Evolutionary conservation across 495 filamentous ascomycete species (phyloP).

Genomic region (Lasiosphaeria miniovina): DNA sequence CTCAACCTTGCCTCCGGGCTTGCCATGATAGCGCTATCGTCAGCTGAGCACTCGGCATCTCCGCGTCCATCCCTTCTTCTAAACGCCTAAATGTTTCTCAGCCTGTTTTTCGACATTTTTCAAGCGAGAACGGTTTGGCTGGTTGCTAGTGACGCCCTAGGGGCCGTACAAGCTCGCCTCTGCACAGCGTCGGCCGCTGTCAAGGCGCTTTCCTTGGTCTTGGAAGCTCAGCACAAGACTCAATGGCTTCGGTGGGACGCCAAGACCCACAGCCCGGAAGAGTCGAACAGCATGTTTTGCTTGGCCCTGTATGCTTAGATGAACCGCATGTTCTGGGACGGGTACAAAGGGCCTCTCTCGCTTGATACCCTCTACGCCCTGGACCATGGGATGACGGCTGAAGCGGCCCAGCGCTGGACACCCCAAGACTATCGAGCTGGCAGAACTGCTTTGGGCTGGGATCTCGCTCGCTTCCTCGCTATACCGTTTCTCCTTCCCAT

Average conservation of each 20-base stretch:
- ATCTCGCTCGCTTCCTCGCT: conserved; percentile 9
- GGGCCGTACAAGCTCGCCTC: conserved; percentile 31
- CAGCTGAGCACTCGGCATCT: conserved; percentile 51
- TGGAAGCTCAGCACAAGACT: conserved; percentile 53
- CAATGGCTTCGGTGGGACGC: conserved; percentile 14
- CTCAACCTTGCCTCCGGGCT: conserved; percentile 34
- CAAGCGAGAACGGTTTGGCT: conserved; percentile 56
- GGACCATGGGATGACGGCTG: conserved; percentile 1
- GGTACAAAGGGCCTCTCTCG: background rate
- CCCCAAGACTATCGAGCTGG: background rate
- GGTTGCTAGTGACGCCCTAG: conserved; percentile 23
- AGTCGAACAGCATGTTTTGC: conserved; percentile 46
- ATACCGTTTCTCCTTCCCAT: conserved; percentile 24
- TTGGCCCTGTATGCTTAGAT: background rate
- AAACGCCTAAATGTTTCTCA: conserved; percentile 55
- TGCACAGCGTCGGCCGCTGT: conserved; percentile 44
- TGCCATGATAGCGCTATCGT: conserved; percentile 39
- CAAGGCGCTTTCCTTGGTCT: conserved; percentile 44
- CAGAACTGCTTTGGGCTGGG: conserved; percentile 18
- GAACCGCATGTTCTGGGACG: background rate
- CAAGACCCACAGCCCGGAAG: conserved; percentile 42
- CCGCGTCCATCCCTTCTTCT: conserved; percentile 55
- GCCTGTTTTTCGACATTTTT: conserved; percentile 53
- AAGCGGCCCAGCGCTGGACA: background rate
- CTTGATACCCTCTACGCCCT: background rate